phyloP scores from a whole-genome alignment of 352 stramenopile species.

The Pythium grandisporangium region DNA sequence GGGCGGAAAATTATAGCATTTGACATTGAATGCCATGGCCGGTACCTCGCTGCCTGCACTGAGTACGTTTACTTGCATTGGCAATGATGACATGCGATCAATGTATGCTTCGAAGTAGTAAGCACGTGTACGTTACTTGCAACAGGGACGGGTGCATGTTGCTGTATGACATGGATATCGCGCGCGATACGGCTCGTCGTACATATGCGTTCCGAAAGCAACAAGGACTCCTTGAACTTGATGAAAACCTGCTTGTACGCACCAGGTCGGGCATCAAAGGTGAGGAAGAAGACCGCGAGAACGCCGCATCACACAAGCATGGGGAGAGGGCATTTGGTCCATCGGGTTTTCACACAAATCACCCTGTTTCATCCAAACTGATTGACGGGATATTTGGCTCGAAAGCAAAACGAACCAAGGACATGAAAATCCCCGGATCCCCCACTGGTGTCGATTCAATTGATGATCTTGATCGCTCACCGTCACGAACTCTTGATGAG shows the following conservation, averaged over 20 bases:
- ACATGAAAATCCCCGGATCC: no score
- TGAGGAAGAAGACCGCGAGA: not conserved
- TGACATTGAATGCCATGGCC: constrained; percentile 57
- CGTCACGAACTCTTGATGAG: no score
- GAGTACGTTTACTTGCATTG: constrained; percentile 24
- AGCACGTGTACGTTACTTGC: constrained; percentile 1
- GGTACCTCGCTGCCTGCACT: constrained; percentile 58
- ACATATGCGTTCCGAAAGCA: constrained; percentile 24
- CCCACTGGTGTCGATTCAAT: no score
- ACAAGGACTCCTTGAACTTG: constrained; percentile 32
- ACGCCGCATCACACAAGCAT: not conserved
- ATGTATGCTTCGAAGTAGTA: no score
- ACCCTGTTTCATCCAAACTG: constrained; percentile 49
- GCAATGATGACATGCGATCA: not conserved
- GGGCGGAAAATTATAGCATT: constrained; percentile 46
- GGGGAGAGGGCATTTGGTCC: no score
- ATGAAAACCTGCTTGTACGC: constrained; percentile 21
- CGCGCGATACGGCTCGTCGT: constrained; percentile 38
- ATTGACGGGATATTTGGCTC: constrained; percentile 70
- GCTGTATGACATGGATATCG: constrained; percentile 77
- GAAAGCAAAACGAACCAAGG: constrained; percentile 12
- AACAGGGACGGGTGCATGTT: constrained; percentile 73
- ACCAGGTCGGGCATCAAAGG: constrained; percentile 26
- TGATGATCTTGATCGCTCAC: no score
- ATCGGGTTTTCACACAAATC: constrained; percentile 6